A percentile compares a stretch with the other conserved stretches of the same genome.
Conservation (phyloP, 2,329 filamentous ascomycete genomes). For the Xylariaceae sp. region DNA sequence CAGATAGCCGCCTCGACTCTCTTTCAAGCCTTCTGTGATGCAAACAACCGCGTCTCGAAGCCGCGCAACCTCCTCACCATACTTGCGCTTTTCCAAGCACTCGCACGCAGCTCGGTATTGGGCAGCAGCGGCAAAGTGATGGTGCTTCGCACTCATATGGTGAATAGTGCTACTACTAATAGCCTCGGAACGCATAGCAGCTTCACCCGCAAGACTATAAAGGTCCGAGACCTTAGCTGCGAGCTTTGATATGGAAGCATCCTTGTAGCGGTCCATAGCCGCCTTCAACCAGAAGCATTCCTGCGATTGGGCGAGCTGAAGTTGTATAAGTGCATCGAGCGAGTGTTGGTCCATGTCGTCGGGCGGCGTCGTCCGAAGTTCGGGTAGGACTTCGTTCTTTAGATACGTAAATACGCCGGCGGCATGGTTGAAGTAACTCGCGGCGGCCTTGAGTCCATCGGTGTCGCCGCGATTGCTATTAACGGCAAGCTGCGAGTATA, state of each 20-base stretch:
- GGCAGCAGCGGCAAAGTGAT: conserved; percentile 92
- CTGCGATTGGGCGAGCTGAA: conserved; percentile 88
- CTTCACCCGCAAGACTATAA: conserved; percentile 78
- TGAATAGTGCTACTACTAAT: conserved; percentile 96
- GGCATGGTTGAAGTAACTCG: conserved; percentile 82
- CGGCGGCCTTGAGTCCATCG: conserved; percentile 81
- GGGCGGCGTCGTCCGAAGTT: conserved; percentile 76
- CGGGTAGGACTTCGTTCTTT: conserved; percentile 69
- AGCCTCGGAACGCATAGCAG: conserved; percentile 80
- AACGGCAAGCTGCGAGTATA: conserved; percentile 89
- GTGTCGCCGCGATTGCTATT: conserved; percentile 69
- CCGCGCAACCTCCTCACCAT: conserved; percentile 90
- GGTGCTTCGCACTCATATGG: conserved; percentile 93
- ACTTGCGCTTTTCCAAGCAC: conserved; percentile 86
- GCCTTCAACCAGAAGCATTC: conserved; percentile 99
- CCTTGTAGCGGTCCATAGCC: conserved; percentile 88
- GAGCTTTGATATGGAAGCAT: conserved; percentile 84
- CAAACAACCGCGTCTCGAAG: conserved; percentile 76
- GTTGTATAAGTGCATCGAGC: conserved; percentile 72
- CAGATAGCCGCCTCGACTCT: conserved; percentile 66
- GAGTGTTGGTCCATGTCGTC: conserved; percentile 95
- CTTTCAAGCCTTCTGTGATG: conserved; percentile 80
- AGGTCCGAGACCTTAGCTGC: conserved; percentile 86
- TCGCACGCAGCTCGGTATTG: conserved; percentile 90
- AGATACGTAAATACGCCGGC: conserved; percentile 80